These are phyloP conservation scores for Pseudocercospora cruenta DNA, from an alignment of 2,329 filamentous ascomycete species.

Conservation along the genomic window DNA sequence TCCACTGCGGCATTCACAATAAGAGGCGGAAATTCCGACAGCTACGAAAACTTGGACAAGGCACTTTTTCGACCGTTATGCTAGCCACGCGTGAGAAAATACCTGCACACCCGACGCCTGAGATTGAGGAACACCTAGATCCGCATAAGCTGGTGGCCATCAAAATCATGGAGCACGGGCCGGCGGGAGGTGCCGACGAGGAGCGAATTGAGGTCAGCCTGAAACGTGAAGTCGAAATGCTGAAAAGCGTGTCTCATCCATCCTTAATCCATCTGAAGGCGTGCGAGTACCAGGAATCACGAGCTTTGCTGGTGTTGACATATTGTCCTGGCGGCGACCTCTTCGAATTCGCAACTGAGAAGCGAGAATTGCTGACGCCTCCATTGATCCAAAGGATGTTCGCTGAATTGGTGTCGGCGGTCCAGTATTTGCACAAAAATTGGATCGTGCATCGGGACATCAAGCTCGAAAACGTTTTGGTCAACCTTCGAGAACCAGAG, in stretches of 20 bases:
- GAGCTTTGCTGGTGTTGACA: constrained; percentile 82
- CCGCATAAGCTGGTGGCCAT: constrained; percentile 87
- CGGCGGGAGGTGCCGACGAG: constrained; percentile 88
- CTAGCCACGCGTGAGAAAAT: constrained; percentile 78
- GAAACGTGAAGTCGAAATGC: constrained; percentile 92
- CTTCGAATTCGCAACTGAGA: constrained; percentile 83
- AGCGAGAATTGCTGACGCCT: constrained; percentile 69
- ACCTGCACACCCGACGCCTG: constrained; percentile 41
- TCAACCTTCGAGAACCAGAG: constrained; percentile 72
- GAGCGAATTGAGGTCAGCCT: constrained; percentile 90
- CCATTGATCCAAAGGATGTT: constrained; percentile 81
- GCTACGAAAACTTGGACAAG: constrained; percentile 80
- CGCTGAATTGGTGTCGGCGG: constrained; percentile 81
- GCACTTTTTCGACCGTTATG: constrained; percentile 93
- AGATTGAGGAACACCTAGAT: constrained; percentile 57
- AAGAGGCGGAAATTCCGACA: constrained; percentile 79
- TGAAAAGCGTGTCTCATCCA: constrained; percentile 84
- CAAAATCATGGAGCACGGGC: constrained; percentile 94
- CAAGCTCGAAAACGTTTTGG: constrained; percentile 95
- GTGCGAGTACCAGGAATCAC: constrained; percentile 80
- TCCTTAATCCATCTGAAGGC: constrained; percentile 90
- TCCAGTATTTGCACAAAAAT: constrained; percentile 80
- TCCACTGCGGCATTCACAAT: constrained; percentile 64
- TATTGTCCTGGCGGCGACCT: constrained; percentile 94
- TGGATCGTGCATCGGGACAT: constrained; percentile 95